Evolutionary conservation across 305 asterid genomes (phyloP), one percentile per base, ranked within the genome.

Genomic region (Fraxinus sp.): DNA sequence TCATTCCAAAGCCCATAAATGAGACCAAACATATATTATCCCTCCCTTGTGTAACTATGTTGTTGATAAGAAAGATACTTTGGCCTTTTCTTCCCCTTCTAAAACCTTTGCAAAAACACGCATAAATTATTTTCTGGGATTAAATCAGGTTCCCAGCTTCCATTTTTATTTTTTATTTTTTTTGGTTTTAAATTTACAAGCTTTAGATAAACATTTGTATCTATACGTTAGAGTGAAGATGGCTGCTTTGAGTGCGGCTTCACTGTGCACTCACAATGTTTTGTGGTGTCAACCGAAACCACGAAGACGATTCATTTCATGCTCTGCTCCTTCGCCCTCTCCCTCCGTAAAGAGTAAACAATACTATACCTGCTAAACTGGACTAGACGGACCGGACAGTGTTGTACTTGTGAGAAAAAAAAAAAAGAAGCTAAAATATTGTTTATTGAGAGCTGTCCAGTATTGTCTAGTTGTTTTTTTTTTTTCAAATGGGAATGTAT

Each of bases 201-300:
- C 8, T n/a, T 49, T 37, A 41, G 73, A 64, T 24, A 14, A 64
- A 26, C 32, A 37, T 20, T 14, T 79, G 74, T 33, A n/a, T 66
- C 41, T 55, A 28, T n/a, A 18, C 9, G n/a, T 71, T 68, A 86
- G 49, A 1, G 11, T 8, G 49, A 41, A 85, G 20, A 92, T 91
- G 97, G 90, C 90, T 57, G 90, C 95, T 85, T 68, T 89, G 77
- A 86, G 88, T 81, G 86, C 91, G 59, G 83, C 87, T 86, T 89
- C 95, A 68, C 78, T 90, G 7, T 88, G 88, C 74, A 88, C 90
- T 64, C 87, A 85, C 83, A 89, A 86, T 85, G 86, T 89, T 78
- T 84, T 88, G 16, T 86, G 90, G 86, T 84, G 72, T 64, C 91
- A 84, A 59, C 88, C 88, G 1, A 88, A 84, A 81, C 86, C 89